These are phyloP conservation scores for Periconia digitata DNA, from an alignment of 2,329 filamentous ascomycete species.

Conservation along the genomic window DNA sequence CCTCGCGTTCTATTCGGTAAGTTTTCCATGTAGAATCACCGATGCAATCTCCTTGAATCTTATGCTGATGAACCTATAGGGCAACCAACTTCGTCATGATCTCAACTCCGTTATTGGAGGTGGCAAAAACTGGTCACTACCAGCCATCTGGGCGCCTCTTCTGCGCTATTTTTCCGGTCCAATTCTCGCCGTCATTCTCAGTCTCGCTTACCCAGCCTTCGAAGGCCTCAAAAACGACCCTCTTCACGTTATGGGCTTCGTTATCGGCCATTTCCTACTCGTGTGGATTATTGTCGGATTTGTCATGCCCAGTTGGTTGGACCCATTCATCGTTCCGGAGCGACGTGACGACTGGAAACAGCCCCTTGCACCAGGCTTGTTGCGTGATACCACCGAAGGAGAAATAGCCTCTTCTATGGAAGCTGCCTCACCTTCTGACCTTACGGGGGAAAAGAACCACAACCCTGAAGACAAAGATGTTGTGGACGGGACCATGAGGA, in stretches of 20 bases:
- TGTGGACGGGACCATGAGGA: too few species aligned
- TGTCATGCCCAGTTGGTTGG: constrained; percentile 57
- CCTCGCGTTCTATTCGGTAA: constrained; percentile 60
- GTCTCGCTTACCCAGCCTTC: constrained; percentile 38
- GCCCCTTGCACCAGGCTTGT: constrained; percentile 5
- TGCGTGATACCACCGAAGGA: too few species aligned
- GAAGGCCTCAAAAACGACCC: constrained; percentile 32
- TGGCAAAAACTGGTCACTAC: constrained; percentile 60
- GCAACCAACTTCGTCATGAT: constrained; percentile 58
- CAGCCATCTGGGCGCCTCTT: constrained; percentile 53
- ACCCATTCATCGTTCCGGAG: constrained; percentile 53
- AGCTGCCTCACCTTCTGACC: too few species aligned
- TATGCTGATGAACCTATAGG: constrained; percentile 36
- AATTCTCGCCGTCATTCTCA: constrained; percentile 37
- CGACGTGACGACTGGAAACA: constrained; percentile 51
- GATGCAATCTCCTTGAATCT: not conserved
- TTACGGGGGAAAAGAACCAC: too few species aligned
- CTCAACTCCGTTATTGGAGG: constrained; percentile 57
- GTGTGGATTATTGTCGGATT: constrained; percentile 53
- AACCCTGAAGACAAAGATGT: too few species aligned
- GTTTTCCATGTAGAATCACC: constrained; percentile 13
- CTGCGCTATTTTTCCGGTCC: constrained; percentile 37
- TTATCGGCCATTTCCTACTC: constrained; percentile 36
- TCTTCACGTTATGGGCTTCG: constrained; percentile 40
- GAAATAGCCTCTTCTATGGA: too few species aligned